Conservation (phyloP, 768 basidiomycete species). For the Kwoniella mangroviensis region DNA sequence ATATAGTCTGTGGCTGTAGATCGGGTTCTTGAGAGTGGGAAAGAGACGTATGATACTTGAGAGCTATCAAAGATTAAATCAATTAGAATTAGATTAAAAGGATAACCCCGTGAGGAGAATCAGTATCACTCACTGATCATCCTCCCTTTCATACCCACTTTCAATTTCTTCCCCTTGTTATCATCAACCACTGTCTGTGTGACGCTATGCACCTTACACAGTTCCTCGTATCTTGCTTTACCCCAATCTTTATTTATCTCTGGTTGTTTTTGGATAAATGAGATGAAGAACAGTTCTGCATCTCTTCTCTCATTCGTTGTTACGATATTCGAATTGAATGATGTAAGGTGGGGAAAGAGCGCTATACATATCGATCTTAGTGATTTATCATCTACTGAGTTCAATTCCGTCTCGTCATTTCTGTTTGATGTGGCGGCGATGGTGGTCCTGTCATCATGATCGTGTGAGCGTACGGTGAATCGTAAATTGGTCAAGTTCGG, state of each 20-base stretch:
- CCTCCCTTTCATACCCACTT: constrained; percentile 32
- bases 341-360: constrained; percentile 30
- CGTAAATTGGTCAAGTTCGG: constrained; percentile 25
- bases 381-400: constrained; percentile 26
- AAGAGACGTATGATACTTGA: constrained; percentile 1
- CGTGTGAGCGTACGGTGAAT: constrained; percentile 11
- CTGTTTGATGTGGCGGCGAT: constrained; percentile 13
- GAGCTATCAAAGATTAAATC: background rate
- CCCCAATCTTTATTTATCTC: constrained; percentile 23
- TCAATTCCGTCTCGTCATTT: background rate
- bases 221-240: constrained; percentile 27
- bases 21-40: background rate
- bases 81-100: background rate
- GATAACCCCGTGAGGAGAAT: background rate
- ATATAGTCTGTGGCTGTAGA: constrained; percentile 13
- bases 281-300: constrained; percentile 45
- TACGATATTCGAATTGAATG: constrained; percentile 46
- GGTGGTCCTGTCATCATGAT: background rate
- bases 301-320: constrained; percentile 43
- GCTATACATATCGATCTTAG: constrained; percentile 46
- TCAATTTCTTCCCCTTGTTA: background rate
- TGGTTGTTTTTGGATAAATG: constrained; percentile 9
- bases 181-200: background rate
- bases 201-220: constrained; percentile 27
- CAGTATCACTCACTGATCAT: constrained; percentile 45